Evolutionary conservation across 1,139 yeast genomes (phyloP), one percentile per base, ranked within the genome.

Genomic region (Pichia sp.): DNA sequence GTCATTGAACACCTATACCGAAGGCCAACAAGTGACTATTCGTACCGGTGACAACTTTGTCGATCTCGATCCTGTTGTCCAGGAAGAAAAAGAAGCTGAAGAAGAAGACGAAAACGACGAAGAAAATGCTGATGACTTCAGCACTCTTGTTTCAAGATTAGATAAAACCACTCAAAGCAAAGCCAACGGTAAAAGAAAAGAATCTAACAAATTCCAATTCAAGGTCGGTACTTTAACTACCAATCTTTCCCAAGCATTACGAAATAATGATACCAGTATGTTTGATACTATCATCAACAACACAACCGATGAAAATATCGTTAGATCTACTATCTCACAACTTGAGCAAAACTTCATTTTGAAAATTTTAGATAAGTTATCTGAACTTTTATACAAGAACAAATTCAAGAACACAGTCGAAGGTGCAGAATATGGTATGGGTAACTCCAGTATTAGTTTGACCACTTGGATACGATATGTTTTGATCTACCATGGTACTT

Each of bases 381-480:
- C 96, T 1, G 96, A 90, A 62, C 79, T 88, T 63, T 79, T 89
- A 51, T 84, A 91, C 11, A 78, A 94, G 58, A 63, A 62, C 40
- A 53, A 52, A 40, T 54, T 52, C 20, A 45, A 52, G 21, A 56
- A 58, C 37, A 59, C 60, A 30, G 90, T 90, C 54, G 87, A 85
- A 34, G 84, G 83, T 52, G 42, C 45, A 4, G 39, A 40, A 12
- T 19, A 10, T 18, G 48, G 53, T n/a, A 30, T 42, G 12, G 51
- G 53, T 40, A 47, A 44, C 30, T 22, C 48, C 4, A 47, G 44
- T 32, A 37, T 45, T 32, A 32, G 46, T 8, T 73, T 93, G 54
- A 84, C 85, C 54, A 75, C 81, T 42, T 93, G 99, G 99, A 83
- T 91, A 55, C 88, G 91, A 65, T 91, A 97, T 94, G 83, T 90